phyloP scores from a whole-genome alignment of 306 rosid species.

The Sphenostylis stenocarpa region DNA sequence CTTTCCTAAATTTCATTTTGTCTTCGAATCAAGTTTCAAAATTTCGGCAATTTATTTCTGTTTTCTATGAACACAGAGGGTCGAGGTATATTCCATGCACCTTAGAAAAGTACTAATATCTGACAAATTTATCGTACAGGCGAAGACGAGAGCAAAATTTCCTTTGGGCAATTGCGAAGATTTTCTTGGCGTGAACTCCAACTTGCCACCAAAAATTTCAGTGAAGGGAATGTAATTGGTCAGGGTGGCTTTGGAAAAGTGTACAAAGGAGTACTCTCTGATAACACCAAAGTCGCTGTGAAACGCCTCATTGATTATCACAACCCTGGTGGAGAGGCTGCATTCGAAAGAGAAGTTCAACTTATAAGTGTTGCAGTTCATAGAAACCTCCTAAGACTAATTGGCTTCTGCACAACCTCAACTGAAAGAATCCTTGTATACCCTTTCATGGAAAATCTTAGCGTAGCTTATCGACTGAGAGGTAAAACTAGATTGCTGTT shows the following conservation, averaged over 20 bases:
- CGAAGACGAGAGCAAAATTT: constrained; percentile 73
- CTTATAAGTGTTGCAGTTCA: constrained; percentile 93
- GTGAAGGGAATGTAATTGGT: constrained; percentile 82
- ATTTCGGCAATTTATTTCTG: not conserved
- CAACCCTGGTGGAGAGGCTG: constrained; percentile 95
- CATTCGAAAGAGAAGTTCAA: constrained; percentile 85
- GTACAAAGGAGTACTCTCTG: constrained; percentile 79
- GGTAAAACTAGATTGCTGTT: constrained; percentile 49
- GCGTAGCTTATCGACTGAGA: constrained; percentile 83
- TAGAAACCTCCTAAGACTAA: constrained; percentile 76
- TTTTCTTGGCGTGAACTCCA: constrained; percentile 92
- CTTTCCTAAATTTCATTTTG: not conserved
- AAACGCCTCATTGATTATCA: constrained; percentile 79
- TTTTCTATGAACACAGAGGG: not conserved
- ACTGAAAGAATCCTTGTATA: constrained; percentile 93
- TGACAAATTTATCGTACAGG: constrained; percentile 46
- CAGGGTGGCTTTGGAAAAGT: constrained; percentile 99
- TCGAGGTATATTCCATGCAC: not conserved
- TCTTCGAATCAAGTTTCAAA: not conserved
- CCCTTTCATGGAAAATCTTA: constrained; percentile 94
- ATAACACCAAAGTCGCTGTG: constrained; percentile 70
- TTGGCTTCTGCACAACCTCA: constrained; percentile 78
- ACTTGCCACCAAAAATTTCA: constrained; percentile 74
- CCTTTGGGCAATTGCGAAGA: constrained; percentile 69
- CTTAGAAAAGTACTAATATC: constrained; percentile 4